These are phyloP conservation scores for Plectosphaerella cucumerina DNA, from an alignment of 2,329 filamentous ascomycete species.

Conservation along the genomic window DNA sequence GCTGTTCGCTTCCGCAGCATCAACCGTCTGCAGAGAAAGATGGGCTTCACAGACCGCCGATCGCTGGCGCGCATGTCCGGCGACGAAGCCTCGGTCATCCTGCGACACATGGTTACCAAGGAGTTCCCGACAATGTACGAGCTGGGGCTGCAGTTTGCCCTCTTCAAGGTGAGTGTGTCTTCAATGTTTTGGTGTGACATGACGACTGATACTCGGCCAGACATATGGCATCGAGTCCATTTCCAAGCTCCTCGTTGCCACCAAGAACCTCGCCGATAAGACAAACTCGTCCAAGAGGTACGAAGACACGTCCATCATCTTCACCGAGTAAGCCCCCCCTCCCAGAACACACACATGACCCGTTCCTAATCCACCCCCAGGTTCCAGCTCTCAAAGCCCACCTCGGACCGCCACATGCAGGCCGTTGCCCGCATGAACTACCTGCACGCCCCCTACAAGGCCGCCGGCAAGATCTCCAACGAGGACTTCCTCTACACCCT, in stretches of 20 bases:
- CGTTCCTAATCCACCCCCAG: background rate
- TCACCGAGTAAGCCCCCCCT: conserved; percentile 24
- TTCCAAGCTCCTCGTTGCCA: conserved; percentile 28
- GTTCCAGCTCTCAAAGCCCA: background rate
- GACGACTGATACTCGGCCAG: conserved; percentile 13
- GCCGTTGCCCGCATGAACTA: conserved; percentile 35
- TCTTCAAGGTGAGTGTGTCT: conserved; percentile 29
- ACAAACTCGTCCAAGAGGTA: conserved; percentile 31
- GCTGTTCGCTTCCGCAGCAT: conserved; percentile 30
- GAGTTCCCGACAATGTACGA: conserved; percentile 36
- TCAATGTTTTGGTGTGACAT: background rate
- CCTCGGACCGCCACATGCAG: conserved; percentile 19
- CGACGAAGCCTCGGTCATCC: conserved; percentile 39
- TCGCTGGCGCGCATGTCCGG: conserved; percentile 36
- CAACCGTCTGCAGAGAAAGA: conserved; percentile 20
- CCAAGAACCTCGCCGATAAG: conserved; percentile 28
- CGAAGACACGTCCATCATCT: conserved; percentile 34
- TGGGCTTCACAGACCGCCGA: conserved; percentile 26
- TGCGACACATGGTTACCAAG: conserved; percentile 24
- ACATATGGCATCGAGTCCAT: conserved; percentile 35
- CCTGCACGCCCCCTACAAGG: conserved; percentile 30
- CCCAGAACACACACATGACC: conserved; percentile 24
- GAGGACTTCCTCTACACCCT: conserved; percentile 35
- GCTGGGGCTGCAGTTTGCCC: conserved; percentile 30
- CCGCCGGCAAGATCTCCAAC: conserved; percentile 29